Conservation (phyloP, 2,329 filamentous ascomycete species). For the Corynespora cassiicola region DNA sequence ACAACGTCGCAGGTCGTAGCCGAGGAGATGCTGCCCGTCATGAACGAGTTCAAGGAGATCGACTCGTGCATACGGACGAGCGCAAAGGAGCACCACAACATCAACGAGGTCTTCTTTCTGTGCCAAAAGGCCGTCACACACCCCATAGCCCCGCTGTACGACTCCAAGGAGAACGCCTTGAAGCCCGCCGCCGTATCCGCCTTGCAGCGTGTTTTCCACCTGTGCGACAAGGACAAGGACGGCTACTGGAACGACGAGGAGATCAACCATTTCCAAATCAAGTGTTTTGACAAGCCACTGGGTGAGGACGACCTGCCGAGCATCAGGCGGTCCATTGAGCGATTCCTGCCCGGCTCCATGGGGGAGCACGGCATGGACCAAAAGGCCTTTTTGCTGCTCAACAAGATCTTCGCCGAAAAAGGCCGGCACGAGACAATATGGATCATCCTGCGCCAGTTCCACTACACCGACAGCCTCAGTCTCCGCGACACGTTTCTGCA, state of each 20-base stretch:
- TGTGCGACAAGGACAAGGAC: conserved; percentile 96
- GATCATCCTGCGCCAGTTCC: conserved; percentile 93
- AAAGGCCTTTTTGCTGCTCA: conserved; percentile 84
- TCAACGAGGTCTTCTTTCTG: conserved; percentile 94
- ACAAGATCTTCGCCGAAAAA: conserved; percentile 96
- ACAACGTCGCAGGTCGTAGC: conserved; percentile 85
- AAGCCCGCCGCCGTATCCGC: conserved; percentile 91
- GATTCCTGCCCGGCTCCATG: conserved; percentile 67
- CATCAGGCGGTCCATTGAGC: conserved; percentile 86
- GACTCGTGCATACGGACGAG: conserved; percentile 97
- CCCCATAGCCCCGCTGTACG: conserved; percentile 93
- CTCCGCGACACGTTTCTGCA: conserved; percentile 90
- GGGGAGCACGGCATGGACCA: conserved; percentile 74
- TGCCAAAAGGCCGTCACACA: conserved; percentile 98
- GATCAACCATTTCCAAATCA: conserved; percentile 86
- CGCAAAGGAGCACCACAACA: conserved; percentile 88
- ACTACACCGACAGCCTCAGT: conserved; percentile 94
- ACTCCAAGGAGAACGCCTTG: conserved; percentile 85
- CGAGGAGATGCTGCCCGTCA: conserved; percentile 97
- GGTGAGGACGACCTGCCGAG: conserved; percentile 82
- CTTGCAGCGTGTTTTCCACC: conserved; percentile 88
- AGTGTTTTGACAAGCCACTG: conserved; percentile 89
- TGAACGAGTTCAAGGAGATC: conserved; percentile 98
- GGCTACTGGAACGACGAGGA: conserved; percentile 89
- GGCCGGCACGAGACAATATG: conserved; percentile 97